These are phyloP conservation scores for Juglanconis sp. DNA, from an alignment of 2,329 filamentous ascomycete species.

Conservation along the genomic window DNA sequence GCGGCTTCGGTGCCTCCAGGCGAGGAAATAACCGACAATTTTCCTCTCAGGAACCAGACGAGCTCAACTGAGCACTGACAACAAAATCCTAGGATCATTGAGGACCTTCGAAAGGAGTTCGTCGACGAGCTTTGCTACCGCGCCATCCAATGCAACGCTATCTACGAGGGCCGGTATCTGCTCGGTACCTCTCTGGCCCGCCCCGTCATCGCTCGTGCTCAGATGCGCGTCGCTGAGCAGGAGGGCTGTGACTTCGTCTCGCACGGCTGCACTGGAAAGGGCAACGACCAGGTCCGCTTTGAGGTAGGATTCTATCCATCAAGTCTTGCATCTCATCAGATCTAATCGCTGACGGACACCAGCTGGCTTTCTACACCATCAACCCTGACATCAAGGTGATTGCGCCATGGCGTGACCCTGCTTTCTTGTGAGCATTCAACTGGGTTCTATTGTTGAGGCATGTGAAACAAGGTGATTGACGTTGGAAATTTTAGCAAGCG, in stretches of 20 bases:
- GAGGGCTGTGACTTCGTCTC: conserved; percentile 54
- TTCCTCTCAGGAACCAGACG: not conserved
- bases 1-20: conserved; percentile 7
- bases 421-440: conserved; percentile 49
- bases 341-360: conserved; percentile 14
- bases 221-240: conserved; percentile 60
- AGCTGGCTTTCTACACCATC: conserved; percentile 34
- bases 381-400: conserved; percentile 68
- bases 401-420: conserved; percentile 69
- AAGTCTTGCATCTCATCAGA: not conserved
- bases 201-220: conserved; percentile 66
- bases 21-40: not conserved
- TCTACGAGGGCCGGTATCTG: conserved; percentile 56
- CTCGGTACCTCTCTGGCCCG: conserved; percentile 61
- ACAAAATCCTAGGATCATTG: conserved; percentile 36
- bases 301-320: conserved; percentile 32
- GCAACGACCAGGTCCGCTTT: conserved; percentile 63
- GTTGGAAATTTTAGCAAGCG: conserved; percentile 39
- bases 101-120: conserved; percentile 70
- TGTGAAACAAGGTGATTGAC: not conserved
- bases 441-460: too few relatives aligned
- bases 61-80: conserved; percentile 37
- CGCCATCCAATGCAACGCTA: conserved; percentile 71
- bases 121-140: conserved; percentile 78
- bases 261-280: conserved; percentile 49